Evolutionary conservation across 1,284 basidiomycete species (phyloP), one percentile per base, ranked within the genome.

Genomic region (Heterobasidion parviporum): DNA sequence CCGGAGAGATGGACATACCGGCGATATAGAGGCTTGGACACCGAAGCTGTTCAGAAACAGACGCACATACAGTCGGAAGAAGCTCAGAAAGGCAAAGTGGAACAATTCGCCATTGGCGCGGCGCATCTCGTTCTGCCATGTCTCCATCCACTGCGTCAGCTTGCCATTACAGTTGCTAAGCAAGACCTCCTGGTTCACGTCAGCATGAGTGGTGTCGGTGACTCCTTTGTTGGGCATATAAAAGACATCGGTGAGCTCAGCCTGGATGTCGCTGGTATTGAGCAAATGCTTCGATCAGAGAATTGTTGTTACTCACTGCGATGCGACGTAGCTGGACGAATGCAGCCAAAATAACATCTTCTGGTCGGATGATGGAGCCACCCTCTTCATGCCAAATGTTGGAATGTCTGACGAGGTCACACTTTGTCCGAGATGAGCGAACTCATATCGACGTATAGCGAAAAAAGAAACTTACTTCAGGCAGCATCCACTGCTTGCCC

Each of bases 1-100:
- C 26, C 52, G 54, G 26, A 53, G 20, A 45, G 57, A 54, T 46
- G 16, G 47, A 68, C 80, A 63, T 62, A 81, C 85, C 58, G 80
- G 77, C 54, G 72, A 68, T 66, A 83, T 76, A 33, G 80, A 78
- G 26, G 78, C 75, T 62, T 86, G 81, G 50, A 91, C 79, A 32
- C 86, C 89, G 66, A 89, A 87, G 59, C 85, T 88, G 68, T 92
- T 92, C 62, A 92, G 71, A 71, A 91, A 92, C 48, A 92, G 72
- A 57, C 84, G 76, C 50, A 88, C 85, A 65, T 92, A 82, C 20
- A 88, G 72, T 53, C 86, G 79, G 76, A 91, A 92, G 63, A 87
- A 81, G 61, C 70, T 79, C 36, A 92, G 72, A 68, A 91, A 82
- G 5, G 82, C 81, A 55, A 78, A 77, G 65, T 91, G 88, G 68